A percentile compares a stretch with the other conserved stretches of the same genome.
Evolutionary conservation across 1,284 basidiomycete genomes (phyloP).

Genomic region (Boletus calvinii): DNA sequence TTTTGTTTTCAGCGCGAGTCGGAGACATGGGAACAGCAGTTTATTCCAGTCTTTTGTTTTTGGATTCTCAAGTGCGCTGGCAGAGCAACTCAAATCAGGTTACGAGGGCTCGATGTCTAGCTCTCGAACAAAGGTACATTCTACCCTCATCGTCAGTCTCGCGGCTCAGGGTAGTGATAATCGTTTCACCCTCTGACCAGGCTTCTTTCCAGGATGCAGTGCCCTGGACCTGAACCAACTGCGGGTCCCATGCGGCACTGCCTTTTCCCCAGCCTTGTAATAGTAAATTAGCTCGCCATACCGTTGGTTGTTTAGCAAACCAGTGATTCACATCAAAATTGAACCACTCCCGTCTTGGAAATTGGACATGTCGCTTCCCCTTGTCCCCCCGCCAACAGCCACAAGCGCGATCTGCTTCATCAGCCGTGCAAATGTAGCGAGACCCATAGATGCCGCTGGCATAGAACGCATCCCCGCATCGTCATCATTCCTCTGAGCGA

Average conservation of each 20-base stretch:
- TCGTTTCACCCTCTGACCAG: neutral
- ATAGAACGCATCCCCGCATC: neutral
- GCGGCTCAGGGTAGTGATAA: constrained; percentile 8
- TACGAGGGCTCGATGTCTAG: neutral
- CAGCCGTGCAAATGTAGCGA: neutral
- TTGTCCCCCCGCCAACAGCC: neutral
- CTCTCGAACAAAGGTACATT: neutral
- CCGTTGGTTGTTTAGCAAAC: neutral
- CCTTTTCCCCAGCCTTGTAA: neutral
- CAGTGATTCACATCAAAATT: constrained; percentile 1
- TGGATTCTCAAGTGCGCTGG: neutral
- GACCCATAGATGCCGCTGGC: neutral
- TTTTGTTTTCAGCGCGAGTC: too few relatives aligned
- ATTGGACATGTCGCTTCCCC: neutral
- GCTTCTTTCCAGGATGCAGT: neutral
- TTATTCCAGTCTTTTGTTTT: neutral
- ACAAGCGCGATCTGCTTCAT: neutral
- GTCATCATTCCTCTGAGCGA: constrained; percentile 1
- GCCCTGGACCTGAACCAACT: neutral
- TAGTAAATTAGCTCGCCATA: neutral
- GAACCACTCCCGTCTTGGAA: neutral
- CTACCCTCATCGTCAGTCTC: neutral
- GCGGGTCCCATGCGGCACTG: neutral
- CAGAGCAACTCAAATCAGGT: constrained; percentile 9
- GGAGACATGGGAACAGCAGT: constrained; percentile 1